Base-by-base conservation (phyloP, 75 land plant species). In the Adiantum capillusveneris region DNA sequence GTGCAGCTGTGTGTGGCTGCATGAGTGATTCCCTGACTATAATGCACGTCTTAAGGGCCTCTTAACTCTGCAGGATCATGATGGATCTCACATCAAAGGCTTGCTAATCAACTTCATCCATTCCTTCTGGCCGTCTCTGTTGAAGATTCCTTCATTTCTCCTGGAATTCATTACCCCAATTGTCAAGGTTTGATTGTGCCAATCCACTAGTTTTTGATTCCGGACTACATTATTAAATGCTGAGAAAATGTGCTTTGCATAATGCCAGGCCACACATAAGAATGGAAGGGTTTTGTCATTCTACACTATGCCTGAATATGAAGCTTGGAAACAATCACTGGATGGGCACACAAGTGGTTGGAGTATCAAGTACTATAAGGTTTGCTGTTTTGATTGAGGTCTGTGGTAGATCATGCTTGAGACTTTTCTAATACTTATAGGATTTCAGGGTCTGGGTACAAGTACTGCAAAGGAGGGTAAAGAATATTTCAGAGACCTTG, bases 301-400 rank as follows among this genome's bases (percentile, higher is more conserved):
- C 56, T 90, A 95, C 62, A 65, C 88, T 6, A 86, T 95, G 84
- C 96, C 96, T 3, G 92, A 95, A 58, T 95, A 90, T 66, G 99
- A 95, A 63, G 18, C 81, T 18, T 95, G 99, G 99, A 90, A 80
- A 64, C 88, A 84, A 50, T 79, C 79, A 18, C 49, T 95, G 60
- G 68, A 73, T 25, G 80, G 81, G 21, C 79, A 65, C 57, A 78
- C 87, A 63, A 81, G 45, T 55, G 84, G 87, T 27, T 95, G 99
- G 99, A 69, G 78, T 54, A 80, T 90, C 21, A 95, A 95, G 76
- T 95, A 95, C 76, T 95, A 95, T 70, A 95, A 95, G 91, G 99
- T 95, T 18, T 71, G 62, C 20, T 68, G 36, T 48, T 28, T 21
- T n/a, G 11, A 5, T 46, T n/a, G 6, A 7, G 49, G 14, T 46